Conservation (phyloP, 1,139 yeast genomes). For the Diutina rugosa region DNA sequence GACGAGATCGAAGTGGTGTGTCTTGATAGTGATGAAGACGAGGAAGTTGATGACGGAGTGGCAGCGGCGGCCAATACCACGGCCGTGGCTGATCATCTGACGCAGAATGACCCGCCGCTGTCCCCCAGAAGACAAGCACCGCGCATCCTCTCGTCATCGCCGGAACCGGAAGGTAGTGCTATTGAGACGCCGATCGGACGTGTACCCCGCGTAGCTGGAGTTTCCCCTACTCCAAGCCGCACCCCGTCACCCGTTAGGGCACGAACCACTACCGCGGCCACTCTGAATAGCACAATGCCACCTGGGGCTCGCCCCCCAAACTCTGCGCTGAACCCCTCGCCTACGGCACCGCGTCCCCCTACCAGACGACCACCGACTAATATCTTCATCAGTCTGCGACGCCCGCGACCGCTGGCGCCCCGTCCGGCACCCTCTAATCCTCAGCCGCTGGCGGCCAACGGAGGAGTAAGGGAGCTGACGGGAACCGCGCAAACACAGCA, state of each 20-base stretch:
- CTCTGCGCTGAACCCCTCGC: too few relatives aligned
- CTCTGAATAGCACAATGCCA: too few relatives aligned
- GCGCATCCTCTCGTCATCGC: not conserved
- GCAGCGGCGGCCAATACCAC: not conserved
- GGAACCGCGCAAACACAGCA: not conserved
- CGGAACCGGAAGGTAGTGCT: not conserved
- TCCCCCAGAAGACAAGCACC: not conserved
- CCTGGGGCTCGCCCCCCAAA: too few relatives aligned
- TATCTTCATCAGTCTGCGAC: not conserved
- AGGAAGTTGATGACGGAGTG: not conserved
- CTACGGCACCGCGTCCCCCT: not conserved
- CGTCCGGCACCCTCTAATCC: not conserved
- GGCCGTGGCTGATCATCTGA: not conserved
- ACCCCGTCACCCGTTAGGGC: not conserved
- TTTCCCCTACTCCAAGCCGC: not conserved
- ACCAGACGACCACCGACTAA: not conserved
- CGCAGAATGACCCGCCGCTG: not conserved
- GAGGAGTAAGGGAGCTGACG: not conserved
- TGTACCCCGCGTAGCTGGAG: not conserved
- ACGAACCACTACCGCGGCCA: too few relatives aligned
- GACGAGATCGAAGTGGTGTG: slow-evolving; percentile 12
- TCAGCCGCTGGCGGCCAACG: not conserved
- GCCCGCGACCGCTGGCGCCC: not conserved
- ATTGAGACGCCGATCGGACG: not conserved
- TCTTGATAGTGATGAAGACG: slow-evolving; percentile 17